Conservation (phyloP, 2,329 filamentous ascomycete species). For the Hypomyces rosellus region DNA sequence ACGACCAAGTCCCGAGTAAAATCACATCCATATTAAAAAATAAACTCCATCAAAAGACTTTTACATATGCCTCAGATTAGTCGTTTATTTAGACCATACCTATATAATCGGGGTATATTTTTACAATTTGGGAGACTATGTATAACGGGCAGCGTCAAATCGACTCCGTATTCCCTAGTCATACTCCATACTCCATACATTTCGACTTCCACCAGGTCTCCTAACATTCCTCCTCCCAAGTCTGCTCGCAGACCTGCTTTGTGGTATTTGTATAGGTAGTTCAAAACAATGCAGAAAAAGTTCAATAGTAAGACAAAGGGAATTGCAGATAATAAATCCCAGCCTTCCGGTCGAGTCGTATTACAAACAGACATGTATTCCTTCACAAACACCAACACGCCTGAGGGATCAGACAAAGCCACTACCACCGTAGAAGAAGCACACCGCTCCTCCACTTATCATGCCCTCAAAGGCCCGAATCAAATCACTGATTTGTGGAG, state of each 20-base stretch:
- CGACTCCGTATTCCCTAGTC: conserved; percentile 22
- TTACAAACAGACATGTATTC: background rate
- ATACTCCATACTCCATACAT: conserved; percentile 16
- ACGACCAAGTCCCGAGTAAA: too few relatives aligned
- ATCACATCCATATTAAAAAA: background rate
- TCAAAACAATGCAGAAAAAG: conserved; percentile 12
- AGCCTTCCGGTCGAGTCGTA: conserved; percentile 6
- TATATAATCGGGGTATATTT: conserved; percentile 11
- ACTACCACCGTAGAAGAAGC: conserved; percentile 2
- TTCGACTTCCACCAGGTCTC: background rate
- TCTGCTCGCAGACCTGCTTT: conserved; percentile 27
- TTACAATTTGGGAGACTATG: conserved; percentile 31
- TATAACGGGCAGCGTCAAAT: conserved; percentile 21
- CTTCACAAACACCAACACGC: background rate
- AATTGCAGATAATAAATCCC: conserved; percentile 14
- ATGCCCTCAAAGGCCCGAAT: conserved; percentile 3
- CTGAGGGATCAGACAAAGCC: background rate
- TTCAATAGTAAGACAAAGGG: conserved; percentile 24
- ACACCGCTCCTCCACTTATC: background rate
- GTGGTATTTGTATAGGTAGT: conserved; percentile 29
- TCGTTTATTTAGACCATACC: conserved; percentile 13
- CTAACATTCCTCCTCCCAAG: conserved; percentile 14
- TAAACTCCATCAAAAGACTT: background rate
- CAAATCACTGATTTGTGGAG: conserved; percentile 14
- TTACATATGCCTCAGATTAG: background rate